Evolutionary conservation across 805 yeast genomes (phyloP).

Genomic region (Ogataea wickerhamii): DNA sequence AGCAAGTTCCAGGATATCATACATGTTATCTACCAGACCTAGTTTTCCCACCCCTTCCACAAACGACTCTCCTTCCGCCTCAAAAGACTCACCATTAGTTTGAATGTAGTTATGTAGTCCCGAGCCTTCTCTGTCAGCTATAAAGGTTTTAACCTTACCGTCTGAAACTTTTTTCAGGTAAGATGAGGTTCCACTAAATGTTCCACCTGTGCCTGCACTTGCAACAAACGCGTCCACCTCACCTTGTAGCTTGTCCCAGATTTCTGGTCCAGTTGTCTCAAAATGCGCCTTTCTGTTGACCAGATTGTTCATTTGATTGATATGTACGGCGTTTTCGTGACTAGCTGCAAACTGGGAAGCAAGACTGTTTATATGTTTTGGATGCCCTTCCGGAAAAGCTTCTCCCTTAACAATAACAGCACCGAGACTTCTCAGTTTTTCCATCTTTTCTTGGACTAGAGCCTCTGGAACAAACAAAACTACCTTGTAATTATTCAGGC

Average conservation of each 20-base stretch:
- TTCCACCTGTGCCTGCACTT: constrained; percentile 92
- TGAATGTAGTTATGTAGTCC: constrained; percentile 68
- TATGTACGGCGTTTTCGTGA: constrained; percentile 82
- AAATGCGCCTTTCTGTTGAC: constrained; percentile 89
- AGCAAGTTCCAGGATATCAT: constrained; percentile 58
- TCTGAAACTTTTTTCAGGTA: constrained; percentile 63
- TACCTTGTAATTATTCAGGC: constrained; percentile 80
- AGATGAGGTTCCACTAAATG: constrained; percentile 42
- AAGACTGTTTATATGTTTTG: constrained; percentile 82
- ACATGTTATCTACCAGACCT: constrained; percentile 65
- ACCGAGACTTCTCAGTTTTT: constrained; percentile 70
- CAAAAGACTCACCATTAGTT: constrained; percentile 58
- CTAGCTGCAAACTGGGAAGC: constrained; percentile 81
- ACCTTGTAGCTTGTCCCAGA: constrained; percentile 83
- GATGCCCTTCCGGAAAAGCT: constrained; percentile 78
- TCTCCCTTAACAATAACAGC: constrained; percentile 91
- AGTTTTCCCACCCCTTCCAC: constrained; percentile 94
- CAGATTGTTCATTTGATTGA: constrained; percentile 86
- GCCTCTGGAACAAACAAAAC: constrained; percentile 91
- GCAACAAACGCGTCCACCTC: constrained; percentile 84
- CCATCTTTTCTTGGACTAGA: constrained; percentile 76
- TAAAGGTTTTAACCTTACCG: constrained; percentile 57
- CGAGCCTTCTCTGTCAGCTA: constrained; percentile 91
- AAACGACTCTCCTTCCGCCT: constrained; percentile 70
- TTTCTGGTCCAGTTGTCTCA: constrained; percentile 91